phyloP scores from a whole-genome alignment of 163 green algal species.

The Scenedesmus sp. region DNA sequence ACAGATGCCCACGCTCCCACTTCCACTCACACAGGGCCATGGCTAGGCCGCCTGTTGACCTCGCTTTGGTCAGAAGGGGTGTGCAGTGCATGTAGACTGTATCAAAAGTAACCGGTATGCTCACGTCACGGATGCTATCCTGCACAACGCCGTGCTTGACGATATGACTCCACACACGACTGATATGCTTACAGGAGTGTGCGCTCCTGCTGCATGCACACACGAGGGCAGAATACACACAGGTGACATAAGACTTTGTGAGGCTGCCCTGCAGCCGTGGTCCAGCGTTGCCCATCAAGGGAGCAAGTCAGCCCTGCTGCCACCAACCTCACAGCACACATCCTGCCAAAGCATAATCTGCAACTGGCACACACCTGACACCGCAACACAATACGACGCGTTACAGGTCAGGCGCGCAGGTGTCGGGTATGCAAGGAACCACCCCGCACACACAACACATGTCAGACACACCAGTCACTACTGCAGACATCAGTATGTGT shows the following conservation, averaged over 20 bases:
- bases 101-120: background rate
- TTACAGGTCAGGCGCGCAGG: background rate
- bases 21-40: background rate
- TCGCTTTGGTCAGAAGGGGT: background rate
- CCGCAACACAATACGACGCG: background rate
- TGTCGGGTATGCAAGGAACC: too few relatives aligned
- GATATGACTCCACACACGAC: background rate
- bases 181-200: background rate
- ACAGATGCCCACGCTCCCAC: background rate
- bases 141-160: background rate
- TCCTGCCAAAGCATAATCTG: too few relatives aligned
- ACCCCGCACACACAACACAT: background rate
- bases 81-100: background rate
- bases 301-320: too few relatives aligned
- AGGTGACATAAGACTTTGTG: too few relatives aligned
- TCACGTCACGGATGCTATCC: background rate
- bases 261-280: too few relatives aligned
- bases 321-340: too few relatives aligned
- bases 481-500: background rate
- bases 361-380: too few relatives aligned
- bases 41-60: background rate
- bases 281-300: too few relatives aligned
- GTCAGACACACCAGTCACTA: background rate
- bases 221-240: too few relatives aligned
- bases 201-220: background rate